These are phyloP conservation scores for Xylariaceae sp. DNA, from an alignment of 2,329 filamentous ascomycete genomes.

Conservation along the genomic window DNA sequence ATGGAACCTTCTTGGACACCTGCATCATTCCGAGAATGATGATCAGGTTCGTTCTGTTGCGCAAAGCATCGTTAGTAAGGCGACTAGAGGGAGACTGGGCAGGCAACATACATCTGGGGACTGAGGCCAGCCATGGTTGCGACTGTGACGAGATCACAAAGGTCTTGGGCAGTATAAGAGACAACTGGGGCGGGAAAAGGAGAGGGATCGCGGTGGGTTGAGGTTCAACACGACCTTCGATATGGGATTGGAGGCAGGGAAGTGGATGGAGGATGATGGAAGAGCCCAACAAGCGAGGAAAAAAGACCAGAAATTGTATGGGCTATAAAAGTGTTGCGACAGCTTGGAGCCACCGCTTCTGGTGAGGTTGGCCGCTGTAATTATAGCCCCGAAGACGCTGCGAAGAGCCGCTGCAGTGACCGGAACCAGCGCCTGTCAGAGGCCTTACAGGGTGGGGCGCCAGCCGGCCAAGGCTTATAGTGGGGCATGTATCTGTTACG, in stretches of 20 bases:
- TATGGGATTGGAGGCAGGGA: slow-evolving; percentile 19
- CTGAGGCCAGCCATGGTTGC: slow-evolving; percentile 58
- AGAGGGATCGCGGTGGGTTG: neutral
- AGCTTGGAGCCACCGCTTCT: neutral
- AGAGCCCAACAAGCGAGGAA: slow-evolving; percentile 6
- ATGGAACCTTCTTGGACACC: slow-evolving; percentile 90
- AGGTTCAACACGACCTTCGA: slow-evolving; percentile 7
- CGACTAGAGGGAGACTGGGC: slow-evolving; percentile 2
- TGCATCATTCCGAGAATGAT: slow-evolving; percentile 99
- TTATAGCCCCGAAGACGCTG: neutral
- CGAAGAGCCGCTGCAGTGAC: neutral
- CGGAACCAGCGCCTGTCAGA: neutral
- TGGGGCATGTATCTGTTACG: neutral
- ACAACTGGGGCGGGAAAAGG: neutral
- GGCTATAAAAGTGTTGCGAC: too few species aligned
- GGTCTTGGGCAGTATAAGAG: neutral
- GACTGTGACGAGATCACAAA: slow-evolving; percentile 15
- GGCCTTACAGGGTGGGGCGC: too few species aligned
- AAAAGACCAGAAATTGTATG: slow-evolving; percentile 11
- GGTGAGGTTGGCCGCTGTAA: too few species aligned
- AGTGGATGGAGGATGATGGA: slow-evolving; percentile 23
- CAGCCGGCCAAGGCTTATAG: too few species aligned
- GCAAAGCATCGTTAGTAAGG: slow-evolving; percentile 26
- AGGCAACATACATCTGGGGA: slow-evolving; percentile 57
- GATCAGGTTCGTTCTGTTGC: slow-evolving; percentile 75